phyloP scores from a whole-genome alignment of 2,329 filamentous ascomycete species.

The Fusarium redolens region DNA sequence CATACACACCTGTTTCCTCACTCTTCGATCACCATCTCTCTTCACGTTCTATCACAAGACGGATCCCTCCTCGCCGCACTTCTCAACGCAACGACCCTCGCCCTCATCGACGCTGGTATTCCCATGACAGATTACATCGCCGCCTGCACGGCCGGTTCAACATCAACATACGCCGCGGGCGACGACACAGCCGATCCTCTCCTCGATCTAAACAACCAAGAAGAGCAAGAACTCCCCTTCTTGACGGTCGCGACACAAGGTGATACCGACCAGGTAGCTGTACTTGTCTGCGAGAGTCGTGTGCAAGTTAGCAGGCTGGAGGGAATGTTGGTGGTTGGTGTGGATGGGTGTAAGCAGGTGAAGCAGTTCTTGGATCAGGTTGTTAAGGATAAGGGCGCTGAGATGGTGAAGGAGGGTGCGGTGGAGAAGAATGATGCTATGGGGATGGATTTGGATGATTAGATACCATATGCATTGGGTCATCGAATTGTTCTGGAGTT shows the following conservation, averaged over 20 bases:
- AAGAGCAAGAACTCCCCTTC: slow-evolving; percentile 89
- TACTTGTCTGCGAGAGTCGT: slow-evolving; percentile 86
- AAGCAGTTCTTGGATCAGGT: slow-evolving; percentile 83
- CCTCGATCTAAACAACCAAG: slow-evolving; percentile 80
- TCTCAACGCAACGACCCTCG: slow-evolving; percentile 90
- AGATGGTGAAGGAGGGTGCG: slow-evolving; percentile 69
- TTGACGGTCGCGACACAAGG: slow-evolving; percentile 87
- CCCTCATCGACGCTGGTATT: slow-evolving; percentile 92
- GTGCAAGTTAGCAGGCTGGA: slow-evolving; percentile 86
- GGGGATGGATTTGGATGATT: slow-evolving; percentile 63
- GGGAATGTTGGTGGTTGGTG: slow-evolving; percentile 90
- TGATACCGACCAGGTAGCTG: slow-evolving; percentile 77
- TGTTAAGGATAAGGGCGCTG: slow-evolving; percentile 76
- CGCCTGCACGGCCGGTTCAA: slow-evolving; percentile 88
- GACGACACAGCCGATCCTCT: slow-evolving; percentile 80
- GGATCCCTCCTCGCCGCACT: slow-evolving; percentile 90
- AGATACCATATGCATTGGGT: slow-evolving; percentile 24
- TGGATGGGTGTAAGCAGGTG: slow-evolving; percentile 92
- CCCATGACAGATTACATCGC: slow-evolving; percentile 94
- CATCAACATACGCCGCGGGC: slow-evolving; percentile 71
- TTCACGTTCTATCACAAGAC: slow-evolving; percentile 91
- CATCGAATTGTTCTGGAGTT: slow-evolving; percentile 37
- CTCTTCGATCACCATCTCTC: slow-evolving; percentile 82
- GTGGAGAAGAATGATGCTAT: slow-evolving; percentile 61
- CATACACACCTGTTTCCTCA: slow-evolving; percentile 92